Conservation (phyloP, 2,329 filamentous ascomycete genomes). For the Xylaria sp. region DNA sequence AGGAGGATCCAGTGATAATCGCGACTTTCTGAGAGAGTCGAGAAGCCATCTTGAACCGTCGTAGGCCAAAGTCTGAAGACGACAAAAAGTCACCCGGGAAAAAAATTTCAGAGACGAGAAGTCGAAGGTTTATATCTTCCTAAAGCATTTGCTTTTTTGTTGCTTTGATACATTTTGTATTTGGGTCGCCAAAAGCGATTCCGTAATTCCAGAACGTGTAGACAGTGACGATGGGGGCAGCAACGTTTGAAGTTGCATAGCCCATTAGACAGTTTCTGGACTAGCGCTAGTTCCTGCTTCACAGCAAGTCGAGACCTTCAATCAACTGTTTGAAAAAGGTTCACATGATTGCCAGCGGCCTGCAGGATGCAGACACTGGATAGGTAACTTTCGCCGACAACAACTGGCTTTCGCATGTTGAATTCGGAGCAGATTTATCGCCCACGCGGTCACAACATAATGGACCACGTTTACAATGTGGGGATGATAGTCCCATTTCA, state of each 20-base stretch:
- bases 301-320: neutral
- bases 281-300: neutral
- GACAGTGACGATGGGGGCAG: neutral
- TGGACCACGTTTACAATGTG: neutral
- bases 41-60: neutral
- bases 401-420: neutral
- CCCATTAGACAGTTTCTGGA: neutral
- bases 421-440: neutral
- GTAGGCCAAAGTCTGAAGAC: neutral
- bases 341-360: neutral
- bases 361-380: neutral
- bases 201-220: neutral
- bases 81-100: neutral
- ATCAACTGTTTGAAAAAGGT: neutral
- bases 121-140: neutral
- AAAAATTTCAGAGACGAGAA: neutral
- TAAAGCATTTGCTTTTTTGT: neutral
- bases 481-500: neutral
- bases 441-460: neutral
- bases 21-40: constrained; percentile 47
- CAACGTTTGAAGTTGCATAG: neutral
- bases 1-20: constrained; percentile 60
- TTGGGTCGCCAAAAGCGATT: neutral
- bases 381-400: neutral
- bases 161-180: neutral